Percentiles rank a stretch among this genome's conserved stretches.
Conservation (phyloP, 2,329 filamentous ascomycete species). For the Xylariaceae sp. region DNA sequence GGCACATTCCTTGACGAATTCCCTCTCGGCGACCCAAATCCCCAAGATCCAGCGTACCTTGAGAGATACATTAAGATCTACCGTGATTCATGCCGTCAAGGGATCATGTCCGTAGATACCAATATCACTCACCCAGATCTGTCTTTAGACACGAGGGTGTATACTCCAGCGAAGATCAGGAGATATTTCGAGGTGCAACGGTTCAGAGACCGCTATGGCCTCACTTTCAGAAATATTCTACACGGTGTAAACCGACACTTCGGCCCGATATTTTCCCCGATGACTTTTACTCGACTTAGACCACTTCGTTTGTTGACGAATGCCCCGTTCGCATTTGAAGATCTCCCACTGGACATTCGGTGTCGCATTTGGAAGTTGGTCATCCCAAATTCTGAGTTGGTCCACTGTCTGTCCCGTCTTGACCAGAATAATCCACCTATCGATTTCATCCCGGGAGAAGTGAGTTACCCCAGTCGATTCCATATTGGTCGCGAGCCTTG, state of each 20-base stretch:
- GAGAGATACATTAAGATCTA: slow-evolving; percentile 32
- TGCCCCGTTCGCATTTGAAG: slow-evolving; percentile 38
- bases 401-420: slow-evolving; percentile 55
- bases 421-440: slow-evolving; percentile 44
- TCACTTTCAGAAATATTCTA: neutral
- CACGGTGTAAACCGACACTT: neutral
- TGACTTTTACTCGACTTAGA: neutral
- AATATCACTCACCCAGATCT: slow-evolving; percentile 41
- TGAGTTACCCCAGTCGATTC: slow-evolving; percentile 47
- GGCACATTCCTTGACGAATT: neutral
- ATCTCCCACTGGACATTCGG: slow-evolving; percentile 42
- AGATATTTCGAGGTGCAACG: neutral
- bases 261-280: slow-evolving; percentile 6
- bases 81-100: slow-evolving; percentile 42
- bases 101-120: slow-evolving; percentile 40
- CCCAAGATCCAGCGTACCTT: slow-evolving; percentile 8
- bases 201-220: neutral
- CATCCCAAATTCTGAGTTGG: slow-evolving; percentile 44
- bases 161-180: neutral
- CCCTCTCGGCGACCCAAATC: neutral
- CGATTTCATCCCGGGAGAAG: slow-evolving; percentile 20
- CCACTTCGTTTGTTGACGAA: slow-evolving; percentile 2
- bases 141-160: slow-evolving; percentile 20
- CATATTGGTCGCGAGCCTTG: slow-evolving; percentile 43
- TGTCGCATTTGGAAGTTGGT: slow-evolving; percentile 46